A percentile compares a stretch with the other conserved stretches of the same genome.
Conservation (phyloP, 83 land plant species). For the Thuja plicata region DNA sequence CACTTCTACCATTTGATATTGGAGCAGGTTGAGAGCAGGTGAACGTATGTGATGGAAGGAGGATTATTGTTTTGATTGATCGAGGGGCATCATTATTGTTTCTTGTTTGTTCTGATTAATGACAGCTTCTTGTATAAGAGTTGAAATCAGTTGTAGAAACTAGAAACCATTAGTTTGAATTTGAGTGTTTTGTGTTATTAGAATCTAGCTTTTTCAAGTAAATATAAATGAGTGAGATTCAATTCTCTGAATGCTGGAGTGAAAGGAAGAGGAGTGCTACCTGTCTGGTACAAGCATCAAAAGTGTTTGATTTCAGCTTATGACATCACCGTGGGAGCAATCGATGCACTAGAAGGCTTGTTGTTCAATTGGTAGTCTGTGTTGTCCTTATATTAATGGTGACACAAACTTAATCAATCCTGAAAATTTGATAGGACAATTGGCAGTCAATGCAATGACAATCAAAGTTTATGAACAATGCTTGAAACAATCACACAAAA, state of each 20-base stretch:
- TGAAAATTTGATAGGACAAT: slow-evolving; percentile 3
- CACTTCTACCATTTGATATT: background rate
- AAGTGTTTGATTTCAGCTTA: too few relatives aligned
- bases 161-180: background rate
- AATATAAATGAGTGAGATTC: too few relatives aligned
- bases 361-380: slow-evolving; percentile 97
- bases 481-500: slow-evolving; percentile 4
- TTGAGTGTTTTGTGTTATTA: background rate
- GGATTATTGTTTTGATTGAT: background rate
- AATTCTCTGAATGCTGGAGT: too few relatives aligned
- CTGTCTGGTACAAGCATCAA: too few relatives aligned
- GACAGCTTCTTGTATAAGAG: background rate
- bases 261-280: too few relatives aligned
- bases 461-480: background rate
- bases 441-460: background rate
- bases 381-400: slow-evolving; percentile 36
- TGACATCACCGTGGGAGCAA: slow-evolving; percentile 33
- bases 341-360: slow-evolving; percentile 94
- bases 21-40: background rate
- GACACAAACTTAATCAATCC: slow-evolving; percentile 24
- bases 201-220: background rate
- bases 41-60: background rate
- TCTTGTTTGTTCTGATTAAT: background rate
- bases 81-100: background rate
- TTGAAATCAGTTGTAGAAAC: background rate